Conservation (phyloP, 2,329 filamentous ascomycete species). For the Pseudophaeomoniella oleicola region DNA sequence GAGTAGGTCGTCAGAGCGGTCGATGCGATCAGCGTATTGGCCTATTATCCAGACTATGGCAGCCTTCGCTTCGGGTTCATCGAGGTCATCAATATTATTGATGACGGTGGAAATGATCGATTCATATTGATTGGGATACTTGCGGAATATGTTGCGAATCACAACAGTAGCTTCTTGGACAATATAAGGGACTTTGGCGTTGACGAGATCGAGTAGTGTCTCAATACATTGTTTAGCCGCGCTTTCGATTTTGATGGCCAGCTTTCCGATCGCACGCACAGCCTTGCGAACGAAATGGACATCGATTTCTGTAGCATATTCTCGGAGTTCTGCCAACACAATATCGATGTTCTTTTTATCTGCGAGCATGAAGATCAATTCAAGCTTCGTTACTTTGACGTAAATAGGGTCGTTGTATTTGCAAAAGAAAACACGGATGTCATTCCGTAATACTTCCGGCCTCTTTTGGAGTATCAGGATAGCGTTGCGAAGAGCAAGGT, state of each 20-base stretch:
- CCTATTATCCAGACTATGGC: constrained; percentile 99
- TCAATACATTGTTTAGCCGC: constrained; percentile 85
- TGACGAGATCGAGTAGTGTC: constrained; percentile 78
- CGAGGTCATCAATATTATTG: constrained; percentile 88
- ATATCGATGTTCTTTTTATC: constrained; percentile 91
- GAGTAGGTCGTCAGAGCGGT: constrained; percentile 84
- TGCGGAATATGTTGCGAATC: constrained; percentile 97
- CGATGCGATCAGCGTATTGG: constrained; percentile 92
- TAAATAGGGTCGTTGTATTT: constrained; percentile 99
- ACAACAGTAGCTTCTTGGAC: constrained; percentile 98
- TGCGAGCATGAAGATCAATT: constrained; percentile 97
- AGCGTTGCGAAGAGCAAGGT: constrained; percentile 84
- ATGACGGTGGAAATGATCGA: constrained; percentile 92
- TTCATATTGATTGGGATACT: constrained; percentile 98
- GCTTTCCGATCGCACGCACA: constrained; percentile 89
- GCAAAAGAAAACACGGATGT: constrained; percentile 98
- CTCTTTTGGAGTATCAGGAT: constrained; percentile 83
- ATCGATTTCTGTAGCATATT: constrained; percentile 96
- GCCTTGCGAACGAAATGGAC: constrained; percentile 98
- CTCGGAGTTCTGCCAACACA: constrained; percentile 81
- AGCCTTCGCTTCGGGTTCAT: constrained; percentile 94
- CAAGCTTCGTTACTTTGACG: constrained; percentile 96
- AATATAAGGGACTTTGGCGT: constrained; percentile 97
- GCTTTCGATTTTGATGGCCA: constrained; percentile 97
- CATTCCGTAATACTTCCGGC: constrained; percentile 85